Percentiles rank a stretch among this genome's conserved stretches.
Evolutionary conservation across 768 basidiomycete species (phyloP).

Genomic region (Inosperma sp.): DNA sequence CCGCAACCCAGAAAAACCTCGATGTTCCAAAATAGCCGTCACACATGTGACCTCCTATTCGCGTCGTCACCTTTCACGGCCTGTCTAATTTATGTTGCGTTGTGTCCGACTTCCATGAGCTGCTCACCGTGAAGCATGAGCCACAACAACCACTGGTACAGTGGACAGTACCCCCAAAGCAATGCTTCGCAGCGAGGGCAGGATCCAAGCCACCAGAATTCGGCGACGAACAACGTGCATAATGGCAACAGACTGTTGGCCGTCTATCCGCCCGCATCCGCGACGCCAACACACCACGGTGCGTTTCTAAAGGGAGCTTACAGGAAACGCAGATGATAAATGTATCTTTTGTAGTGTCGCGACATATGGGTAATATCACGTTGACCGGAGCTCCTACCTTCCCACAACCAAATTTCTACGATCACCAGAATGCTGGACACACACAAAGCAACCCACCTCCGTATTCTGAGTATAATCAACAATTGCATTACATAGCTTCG

Average conservation of each 20-base stretch:
- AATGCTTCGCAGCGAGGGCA: conserved; percentile 16
- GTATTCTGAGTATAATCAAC: conserved; percentile 66
- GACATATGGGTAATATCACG: conserved; percentile 60
- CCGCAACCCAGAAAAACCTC: background rate
- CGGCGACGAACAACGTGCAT: conserved; percentile 37
- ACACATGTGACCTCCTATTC: conserved; percentile 22
- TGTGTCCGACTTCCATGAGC: conserved; percentile 8
- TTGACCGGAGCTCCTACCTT: conserved; percentile 58
- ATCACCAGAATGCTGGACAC: conserved; percentile 26
- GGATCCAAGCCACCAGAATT: conserved; percentile 16
- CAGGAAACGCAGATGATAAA: background rate
- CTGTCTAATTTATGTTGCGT: conserved; percentile 13
- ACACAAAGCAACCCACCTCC: conserved; percentile 44
- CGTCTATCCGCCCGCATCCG: conserved; percentile 70
- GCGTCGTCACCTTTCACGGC: conserved; percentile 21
- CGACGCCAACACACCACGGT: conserved; percentile 77
- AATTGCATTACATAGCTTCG: conserved; percentile 53
- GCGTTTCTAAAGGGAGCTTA: conserved; percentile 13
- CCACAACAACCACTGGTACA: conserved; percentile 31
- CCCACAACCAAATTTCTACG: conserved; percentile 53
- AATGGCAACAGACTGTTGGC: conserved; percentile 64
- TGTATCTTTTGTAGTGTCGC: conserved; percentile 44
- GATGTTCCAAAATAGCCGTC: background rate
- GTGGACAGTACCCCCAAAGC: conserved; percentile 15
- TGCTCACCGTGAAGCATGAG: conserved; percentile 25